Conservation (phyloP, 1,139 yeast species). For the Wickerhamomyces sp. region DNA sequence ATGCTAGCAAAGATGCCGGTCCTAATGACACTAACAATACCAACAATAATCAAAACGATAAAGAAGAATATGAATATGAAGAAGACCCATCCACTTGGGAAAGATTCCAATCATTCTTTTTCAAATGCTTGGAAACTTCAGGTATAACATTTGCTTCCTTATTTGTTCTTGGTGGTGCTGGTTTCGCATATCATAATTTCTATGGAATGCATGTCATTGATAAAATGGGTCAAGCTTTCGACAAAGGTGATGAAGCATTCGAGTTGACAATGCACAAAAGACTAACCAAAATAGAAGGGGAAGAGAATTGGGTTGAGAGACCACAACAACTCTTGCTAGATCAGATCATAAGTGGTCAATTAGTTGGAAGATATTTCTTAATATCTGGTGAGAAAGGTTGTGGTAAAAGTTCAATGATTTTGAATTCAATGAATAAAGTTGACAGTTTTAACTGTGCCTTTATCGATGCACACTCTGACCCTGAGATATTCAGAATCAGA, state of each 20-base stretch:
- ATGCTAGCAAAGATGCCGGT: background rate
- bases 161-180: constrained; percentile 67
- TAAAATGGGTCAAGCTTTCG: constrained; percentile 66
- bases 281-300: constrained; percentile 22
- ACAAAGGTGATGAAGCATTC: constrained; percentile 62
- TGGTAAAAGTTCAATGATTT: constrained; percentile 60
- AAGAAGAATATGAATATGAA: constrained; percentile 10
- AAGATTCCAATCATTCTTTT: constrained; percentile 28
- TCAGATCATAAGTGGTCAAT: constrained; percentile 57
- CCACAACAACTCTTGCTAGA: constrained; percentile 65
- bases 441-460: constrained; percentile 64
- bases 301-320: constrained; percentile 57
- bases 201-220: constrained; percentile 56
- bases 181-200: constrained; percentile 59
- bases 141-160: constrained; percentile 74
- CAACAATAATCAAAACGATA: constrained; percentile 8
- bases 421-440: constrained; percentile 53
- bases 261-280: constrained; percentile 48
- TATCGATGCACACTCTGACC: constrained; percentile 82
- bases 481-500: constrained; percentile 74
- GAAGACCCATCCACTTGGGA: constrained; percentile 18
- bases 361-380: constrained; percentile 64
- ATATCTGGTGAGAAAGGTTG: constrained; percentile 84
- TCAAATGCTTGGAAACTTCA: constrained; percentile 65
- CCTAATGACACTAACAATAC: constrained; percentile 6